Evolutionary conservation across 1,139 yeast species (phyloP), one percentile per base, ranked within the genome.

Genomic region (Sugiyamaella paludigena): DNA sequence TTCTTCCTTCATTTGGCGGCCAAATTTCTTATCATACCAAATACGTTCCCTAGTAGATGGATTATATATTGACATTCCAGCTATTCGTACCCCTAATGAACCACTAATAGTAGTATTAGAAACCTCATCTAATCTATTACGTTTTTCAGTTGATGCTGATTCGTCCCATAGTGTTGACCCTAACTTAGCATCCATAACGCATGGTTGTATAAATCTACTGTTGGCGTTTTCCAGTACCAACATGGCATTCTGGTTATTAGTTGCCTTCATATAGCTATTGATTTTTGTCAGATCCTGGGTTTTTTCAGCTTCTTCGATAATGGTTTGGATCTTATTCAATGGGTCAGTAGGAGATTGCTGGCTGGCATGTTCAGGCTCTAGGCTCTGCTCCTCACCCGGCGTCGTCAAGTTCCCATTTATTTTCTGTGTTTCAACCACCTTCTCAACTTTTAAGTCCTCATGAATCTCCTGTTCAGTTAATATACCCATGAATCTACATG

Each of bases 51-150:
- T 50, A 1, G 60, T 65, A 8, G 61, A 64, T 0, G 58, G 58
- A 40, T 67, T 62, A 55, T 68, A 75, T 2, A 84, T 67, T 58
- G 83, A 84, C 95, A 92, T 87, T 0, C 98, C 98, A 58, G 98
- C 91, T 1, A 92, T 78, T 51, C 98, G 72, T 56, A 84, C 81
- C 16, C 80, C 76, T 15, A 87, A 70, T 1, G 83, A 69, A 0
- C 97, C 96, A 46, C 94, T 84, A 1, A 98, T 92, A 1, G 98
- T 91, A 0, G 72, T 55, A 1, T 68, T 63, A 38, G 94, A 77
- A 0, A 92, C 97, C 36, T 74, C 66, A 31, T 70, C 71, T 59
- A 92, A 69, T 37, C 98, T 65, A 38, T 69, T 69, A 13, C 70
- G 73, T 61, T 92, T 92, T 31, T 81, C 95, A 0, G 60, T 66